Evolutionary conservation across 352 stramenopile species (phyloP).

Genomic region (Blastocystis sp.): DNA sequence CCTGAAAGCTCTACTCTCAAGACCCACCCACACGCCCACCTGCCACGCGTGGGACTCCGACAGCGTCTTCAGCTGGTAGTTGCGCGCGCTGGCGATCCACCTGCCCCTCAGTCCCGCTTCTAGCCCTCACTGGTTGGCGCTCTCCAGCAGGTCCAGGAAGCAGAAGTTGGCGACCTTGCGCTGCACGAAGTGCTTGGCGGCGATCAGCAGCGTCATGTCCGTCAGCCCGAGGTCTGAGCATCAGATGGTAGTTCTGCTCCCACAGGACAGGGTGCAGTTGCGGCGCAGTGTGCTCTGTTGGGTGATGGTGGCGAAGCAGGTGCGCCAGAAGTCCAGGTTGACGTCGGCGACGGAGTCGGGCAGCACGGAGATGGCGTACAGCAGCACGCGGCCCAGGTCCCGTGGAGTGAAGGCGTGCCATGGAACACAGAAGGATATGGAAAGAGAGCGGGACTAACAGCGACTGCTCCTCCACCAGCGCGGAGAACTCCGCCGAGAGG

Average conservation of each 20-base stretch:
- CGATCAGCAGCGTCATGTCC: slow-evolving; percentile 34
- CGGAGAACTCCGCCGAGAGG: background rate
- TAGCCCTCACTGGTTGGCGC: background rate
- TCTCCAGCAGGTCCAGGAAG: slow-evolving; percentile 27
- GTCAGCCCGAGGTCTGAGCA: background rate
- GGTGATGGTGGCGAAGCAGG: background rate
- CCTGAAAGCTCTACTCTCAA: slow-evolving; percentile 31
- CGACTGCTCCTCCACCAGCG: slow-evolving; percentile 21
- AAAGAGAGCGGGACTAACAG: slow-evolving; percentile 7
- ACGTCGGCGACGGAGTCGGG: background rate
- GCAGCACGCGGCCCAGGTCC: background rate
- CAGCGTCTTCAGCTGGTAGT: slow-evolving; percentile 20
- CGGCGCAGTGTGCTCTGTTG: background rate
- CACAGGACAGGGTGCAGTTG: background rate
- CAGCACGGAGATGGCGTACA: background rate
- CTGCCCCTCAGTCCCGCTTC: background rate
- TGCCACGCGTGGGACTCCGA: slow-evolving; percentile 15
- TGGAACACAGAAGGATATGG: slow-evolving; percentile 14
- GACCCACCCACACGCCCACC: background rate
- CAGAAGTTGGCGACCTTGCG: slow-evolving; percentile 33
- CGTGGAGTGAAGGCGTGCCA: slow-evolving; percentile 5
- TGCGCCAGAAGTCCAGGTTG: slow-evolving; percentile 21
- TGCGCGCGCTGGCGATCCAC: background rate
- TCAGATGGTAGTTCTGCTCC: background rate
- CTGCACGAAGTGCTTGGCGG: slow-evolving; percentile 41